phyloP scores from a whole-genome alignment of 441 rosid genomes.

The Adansonia madagascariensis region DNA sequence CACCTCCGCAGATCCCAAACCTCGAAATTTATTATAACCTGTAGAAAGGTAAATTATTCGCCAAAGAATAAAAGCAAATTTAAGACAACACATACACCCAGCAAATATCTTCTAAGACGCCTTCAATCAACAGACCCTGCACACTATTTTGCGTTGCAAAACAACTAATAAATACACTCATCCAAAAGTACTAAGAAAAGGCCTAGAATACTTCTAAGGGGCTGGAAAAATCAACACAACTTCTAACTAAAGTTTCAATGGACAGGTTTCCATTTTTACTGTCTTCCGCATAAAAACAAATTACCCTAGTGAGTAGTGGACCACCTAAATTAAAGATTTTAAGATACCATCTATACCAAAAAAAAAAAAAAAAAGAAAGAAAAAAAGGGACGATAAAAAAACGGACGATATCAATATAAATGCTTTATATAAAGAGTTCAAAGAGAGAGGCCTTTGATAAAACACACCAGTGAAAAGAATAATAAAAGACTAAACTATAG shows the following conservation, averaged over 20 bases:
- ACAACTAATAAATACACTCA: background rate
- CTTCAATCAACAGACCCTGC: constrained; percentile 10
- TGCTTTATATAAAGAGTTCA: constrained; percentile 6
- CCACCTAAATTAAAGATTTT: constrained; percentile 9
- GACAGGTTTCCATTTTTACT: background rate
- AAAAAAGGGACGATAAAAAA: too few relatives aligned
- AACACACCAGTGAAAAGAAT: background rate
- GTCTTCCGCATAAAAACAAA: background rate
- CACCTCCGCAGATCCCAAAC: constrained; percentile 93
- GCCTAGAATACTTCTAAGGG: background rate
- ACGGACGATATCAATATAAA: background rate
- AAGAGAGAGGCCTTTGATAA: background rate
- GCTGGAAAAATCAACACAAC: background rate
- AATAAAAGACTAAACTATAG: constrained; percentile 1
- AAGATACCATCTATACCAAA: background rate
- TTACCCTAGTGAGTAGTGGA: constrained; percentile 6
- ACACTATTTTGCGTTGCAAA: constrained; percentile 1
- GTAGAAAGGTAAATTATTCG: constrained; percentile 25
- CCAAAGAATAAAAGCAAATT: background rate
- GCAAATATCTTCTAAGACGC: too few relatives aligned
- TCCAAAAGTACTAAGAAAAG: background rate
- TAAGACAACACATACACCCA: background rate
- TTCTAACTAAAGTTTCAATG: background rate
- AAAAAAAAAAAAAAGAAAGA: too few relatives aligned
- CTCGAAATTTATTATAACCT: constrained; percentile 96